A percentile compares a stretch with the other conserved stretches of the same genome.
phyloP scores from a whole-genome alignment of 176 grass and related monocot genomes.

The maize (Zea mays) region Zm-B73-REFERENCE-NAM-5.0 NC_050098.1:231533501-231534000 shows the following conservation, averaged over 20 bases:
- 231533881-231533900: background rate
- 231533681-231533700: conserved; percentile 25
- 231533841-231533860: background rate
- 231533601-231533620: background rate
- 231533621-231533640: conserved; percentile 26
- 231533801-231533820: conserved; percentile 19
- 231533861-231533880: conserved; percentile 12
- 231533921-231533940: background rate
- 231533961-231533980: background rate
- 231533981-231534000: background rate
- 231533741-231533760: background rate
- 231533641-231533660: conserved; percentile 32
- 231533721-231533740: background rate
- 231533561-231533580: no score
- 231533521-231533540: no score
- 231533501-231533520: no score
- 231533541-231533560: no score
- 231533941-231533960: background rate
- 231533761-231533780: conserved; percentile 2
- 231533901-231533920: conserved; percentile 8
- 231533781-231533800: conserved; percentile 25
- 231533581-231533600: conserved; percentile 6
- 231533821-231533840: background rate
- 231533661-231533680: conserved; percentile 20
- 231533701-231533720: conserved; percentile 1